Base-by-base conservation (phyloP, 805 yeast genomes). In the Kodamaea neixiangensis region DNA sequence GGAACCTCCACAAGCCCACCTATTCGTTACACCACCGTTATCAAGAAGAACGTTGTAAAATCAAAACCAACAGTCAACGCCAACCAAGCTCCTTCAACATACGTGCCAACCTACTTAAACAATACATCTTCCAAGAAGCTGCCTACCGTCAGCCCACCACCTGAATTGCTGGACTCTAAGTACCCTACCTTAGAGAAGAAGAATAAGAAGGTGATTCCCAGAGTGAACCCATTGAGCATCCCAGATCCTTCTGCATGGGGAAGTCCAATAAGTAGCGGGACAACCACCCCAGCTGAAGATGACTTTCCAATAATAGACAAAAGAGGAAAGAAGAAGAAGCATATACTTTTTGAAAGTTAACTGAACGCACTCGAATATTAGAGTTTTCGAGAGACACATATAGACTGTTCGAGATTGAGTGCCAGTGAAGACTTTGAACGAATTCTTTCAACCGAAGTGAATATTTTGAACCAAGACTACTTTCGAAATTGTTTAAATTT, bases 151-250 rank as follows among this genome's bases (percentile, higher is more conserved):
- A 65, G 42, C 41, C 57, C 48, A 42, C 29, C 39, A 21, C 49
- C 44, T 41, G 39, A 40, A 18, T 44, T 61, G 11, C 48, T 64
- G 25, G 68, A 64, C 2, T 49, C 40, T 21, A 66, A 77, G 54
- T 79, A 83, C 60, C 87, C 88, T 3, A 74, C 81, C 0, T 63
- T 79, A 34, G 69, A 66, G 52, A 70, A 75, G 58, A 79, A 77
- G 60, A 54, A 55, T 2, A 70, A 68, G 52, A 67, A 59, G 50
- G 57, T 54, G 7, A 73, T 80, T 48, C 89, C 91, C 2, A 74
- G 87, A 38, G 88, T 86, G 3, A 82, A 81, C 44, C 82, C 84
- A 6, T 65, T 76, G 1, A 49, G 51, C 13, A 43, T 53, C 17
- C 49, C 53, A 3, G 58, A 55, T 45, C 57, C 59, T 2, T 52